Evolutionary conservation across 2,329 filamentous ascomycete species (phyloP).

Genomic region (Epichloe gansuensis): DNA sequence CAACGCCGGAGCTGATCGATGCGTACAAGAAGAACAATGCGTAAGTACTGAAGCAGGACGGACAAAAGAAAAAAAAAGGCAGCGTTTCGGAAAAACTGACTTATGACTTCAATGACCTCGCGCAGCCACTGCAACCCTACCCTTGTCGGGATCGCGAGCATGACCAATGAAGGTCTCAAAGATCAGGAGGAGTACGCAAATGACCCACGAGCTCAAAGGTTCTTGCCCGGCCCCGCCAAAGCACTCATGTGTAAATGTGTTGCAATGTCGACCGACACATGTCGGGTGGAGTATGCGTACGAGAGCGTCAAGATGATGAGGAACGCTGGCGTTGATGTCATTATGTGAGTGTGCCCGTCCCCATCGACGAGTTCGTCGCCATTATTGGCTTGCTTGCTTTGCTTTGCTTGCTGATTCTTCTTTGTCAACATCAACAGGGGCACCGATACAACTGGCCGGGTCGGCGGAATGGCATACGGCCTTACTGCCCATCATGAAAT

Average conservation of each 20-base stretch:
- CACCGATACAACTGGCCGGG: constrained; percentile 8
- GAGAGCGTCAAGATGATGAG: constrained; percentile 7
- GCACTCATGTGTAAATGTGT: constrained; percentile 6
- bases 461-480: constrained; percentile 7
- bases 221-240: constrained; percentile 4
- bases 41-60: neutral
- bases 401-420: neutral
- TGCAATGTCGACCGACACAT: constrained; percentile 1
- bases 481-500: constrained; percentile 9
- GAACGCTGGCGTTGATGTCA: constrained; percentile 7
- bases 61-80: neutral
- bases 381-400: neutral
- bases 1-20: constrained; percentile 12
- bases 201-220: constrained; percentile 7
- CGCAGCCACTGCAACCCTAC: constrained; percentile 13
- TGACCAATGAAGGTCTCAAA: constrained; percentile 13
- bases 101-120: neutral
- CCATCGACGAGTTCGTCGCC: no score
- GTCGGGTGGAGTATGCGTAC: constrained; percentile 8
- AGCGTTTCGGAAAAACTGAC: neutral
- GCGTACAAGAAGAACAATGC: constrained; percentile 13
- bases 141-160: constrained; percentile 10
- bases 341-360: constrained; percentile 6
- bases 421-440: constrained; percentile 2
- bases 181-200: constrained; percentile 10